Conservation (phyloP, 305 asterid species). For the Fraxinus albicans region DNA sequence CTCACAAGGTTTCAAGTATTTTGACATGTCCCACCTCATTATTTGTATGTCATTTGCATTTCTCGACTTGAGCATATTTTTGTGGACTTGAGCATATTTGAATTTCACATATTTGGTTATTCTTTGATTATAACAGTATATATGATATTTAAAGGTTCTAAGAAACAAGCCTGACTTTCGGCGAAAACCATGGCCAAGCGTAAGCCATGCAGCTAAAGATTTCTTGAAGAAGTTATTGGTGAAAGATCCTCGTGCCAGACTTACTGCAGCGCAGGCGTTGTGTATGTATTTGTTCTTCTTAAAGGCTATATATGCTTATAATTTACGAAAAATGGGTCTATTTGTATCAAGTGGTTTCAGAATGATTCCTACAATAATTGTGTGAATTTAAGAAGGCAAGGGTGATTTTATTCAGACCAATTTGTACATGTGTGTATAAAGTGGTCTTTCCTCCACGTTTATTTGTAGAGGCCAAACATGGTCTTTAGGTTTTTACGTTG, state of each 20-base stretch:
- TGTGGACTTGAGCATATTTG: neutral
- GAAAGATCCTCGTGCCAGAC: slow-evolving; percentile 95
- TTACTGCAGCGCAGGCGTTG: slow-evolving; percentile 96
- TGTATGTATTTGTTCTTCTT: slow-evolving; percentile 50
- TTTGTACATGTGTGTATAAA: neutral
- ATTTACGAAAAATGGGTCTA: neutral
- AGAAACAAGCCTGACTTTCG: slow-evolving; percentile 94
- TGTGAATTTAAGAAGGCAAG: neutral
- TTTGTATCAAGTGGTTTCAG: neutral
- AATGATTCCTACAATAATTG: neutral
- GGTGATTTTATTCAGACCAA: neutral
- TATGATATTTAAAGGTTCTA: slow-evolving; percentile 57
- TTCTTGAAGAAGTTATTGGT: slow-evolving; percentile 84
- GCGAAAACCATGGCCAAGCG: slow-evolving; percentile 96
- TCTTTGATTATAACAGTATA: neutral
- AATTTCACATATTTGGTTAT: neutral
- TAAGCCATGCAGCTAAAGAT: slow-evolving; percentile 88
- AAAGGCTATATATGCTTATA: neutral
- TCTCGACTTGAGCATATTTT: no score
- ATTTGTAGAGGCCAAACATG: neutral
- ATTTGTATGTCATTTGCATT: neutral
- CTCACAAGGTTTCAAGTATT: neutral
- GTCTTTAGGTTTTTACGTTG: neutral
- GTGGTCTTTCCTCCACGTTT: neutral
- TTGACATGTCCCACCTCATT: slow-evolving; percentile 3